Evolutionary conservation across 1,139 yeast species (phyloP).

Genomic region (Candida sanyaensis): DNA sequence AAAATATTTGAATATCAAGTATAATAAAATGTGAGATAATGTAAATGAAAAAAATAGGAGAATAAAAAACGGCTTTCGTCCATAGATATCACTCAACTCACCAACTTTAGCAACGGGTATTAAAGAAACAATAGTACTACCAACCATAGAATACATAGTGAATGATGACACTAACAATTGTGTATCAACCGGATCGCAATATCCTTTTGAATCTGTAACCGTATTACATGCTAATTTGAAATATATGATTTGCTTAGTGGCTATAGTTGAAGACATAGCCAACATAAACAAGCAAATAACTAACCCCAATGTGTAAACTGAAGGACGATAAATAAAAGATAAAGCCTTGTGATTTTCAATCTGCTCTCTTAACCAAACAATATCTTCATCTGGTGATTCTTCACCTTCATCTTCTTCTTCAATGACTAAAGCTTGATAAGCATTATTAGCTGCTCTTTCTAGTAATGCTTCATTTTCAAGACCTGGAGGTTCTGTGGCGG

Average conservation of each 20-base stretch:
- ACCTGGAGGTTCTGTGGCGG: conserved; percentile 1
- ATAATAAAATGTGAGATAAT: conserved; percentile 24
- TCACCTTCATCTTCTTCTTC: conserved; percentile 21
- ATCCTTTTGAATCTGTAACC: conserved; percentile 15
- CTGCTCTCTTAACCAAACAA: conserved; percentile 39
- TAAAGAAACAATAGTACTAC: conserved; percentile 27
- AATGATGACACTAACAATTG: conserved; percentile 37
- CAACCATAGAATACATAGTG: conserved; percentile 23
- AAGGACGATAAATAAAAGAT: conserved; percentile 39
- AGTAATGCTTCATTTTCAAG: conserved; percentile 9
- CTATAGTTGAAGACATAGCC: conserved; percentile 26
- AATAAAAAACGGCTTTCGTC: conserved; percentile 53
- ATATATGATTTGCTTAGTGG: conserved; percentile 26
- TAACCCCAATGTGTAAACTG: conserved; percentile 30
- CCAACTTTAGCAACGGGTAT: conserved; percentile 52
- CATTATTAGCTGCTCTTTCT: conserved; percentile 28
- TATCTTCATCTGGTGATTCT: conserved; percentile 33
- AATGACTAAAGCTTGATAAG: conserved; percentile 30
- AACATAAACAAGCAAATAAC: conserved; percentile 27
- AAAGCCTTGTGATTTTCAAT: conserved; percentile 28
- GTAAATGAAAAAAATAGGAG: conserved; percentile 28
- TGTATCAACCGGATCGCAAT: conserved; percentile 35
- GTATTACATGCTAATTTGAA: conserved; percentile 39
- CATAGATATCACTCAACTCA: conserved; percentile 57
- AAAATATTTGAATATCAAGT: conserved; percentile 27